A percentile compares a stretch with the other conserved stretches of the same genome.
Evolutionary conservation across 441 rosid species (phyloP).

Genomic region (Corymbia citriodora): DNA sequence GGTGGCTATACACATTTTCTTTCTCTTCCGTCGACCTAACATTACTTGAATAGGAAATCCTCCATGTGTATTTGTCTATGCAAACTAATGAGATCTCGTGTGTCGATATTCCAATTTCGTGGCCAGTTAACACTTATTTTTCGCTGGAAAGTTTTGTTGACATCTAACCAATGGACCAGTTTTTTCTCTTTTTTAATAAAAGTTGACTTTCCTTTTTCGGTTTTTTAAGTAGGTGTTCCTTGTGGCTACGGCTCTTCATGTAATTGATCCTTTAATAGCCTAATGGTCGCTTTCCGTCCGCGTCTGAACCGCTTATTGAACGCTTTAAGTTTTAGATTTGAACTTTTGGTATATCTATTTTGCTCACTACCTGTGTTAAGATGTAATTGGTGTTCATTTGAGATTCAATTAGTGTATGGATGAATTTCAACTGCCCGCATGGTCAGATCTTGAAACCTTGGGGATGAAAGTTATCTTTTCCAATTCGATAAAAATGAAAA

Average conservation of each 20-base stretch:
- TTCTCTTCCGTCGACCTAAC: neutral
- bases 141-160: conserved; percentile 2
- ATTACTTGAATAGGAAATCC: neutral
- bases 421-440: neutral
- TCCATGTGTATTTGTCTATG: neutral
- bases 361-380: neutral
- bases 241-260: neutral
- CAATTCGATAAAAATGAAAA: neutral
- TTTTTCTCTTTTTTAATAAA: neutral
- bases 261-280: neutral
- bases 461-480: neutral
- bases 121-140: neutral
- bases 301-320: neutral
- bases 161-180: conserved; percentile 5
- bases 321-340: neutral
- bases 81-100: neutral
- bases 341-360: neutral
- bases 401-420: neutral
- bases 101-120: neutral
- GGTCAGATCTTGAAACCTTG: neutral
- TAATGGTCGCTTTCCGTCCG: neutral
- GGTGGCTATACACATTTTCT: neutral
- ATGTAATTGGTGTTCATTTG: neutral
- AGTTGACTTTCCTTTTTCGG: neutral
- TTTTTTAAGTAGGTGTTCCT: neutral